These are phyloP conservation scores for Stachybotrys chartarum DNA, from an alignment of 2,329 filamentous ascomycete genomes.

Conservation along the genomic window DNA sequence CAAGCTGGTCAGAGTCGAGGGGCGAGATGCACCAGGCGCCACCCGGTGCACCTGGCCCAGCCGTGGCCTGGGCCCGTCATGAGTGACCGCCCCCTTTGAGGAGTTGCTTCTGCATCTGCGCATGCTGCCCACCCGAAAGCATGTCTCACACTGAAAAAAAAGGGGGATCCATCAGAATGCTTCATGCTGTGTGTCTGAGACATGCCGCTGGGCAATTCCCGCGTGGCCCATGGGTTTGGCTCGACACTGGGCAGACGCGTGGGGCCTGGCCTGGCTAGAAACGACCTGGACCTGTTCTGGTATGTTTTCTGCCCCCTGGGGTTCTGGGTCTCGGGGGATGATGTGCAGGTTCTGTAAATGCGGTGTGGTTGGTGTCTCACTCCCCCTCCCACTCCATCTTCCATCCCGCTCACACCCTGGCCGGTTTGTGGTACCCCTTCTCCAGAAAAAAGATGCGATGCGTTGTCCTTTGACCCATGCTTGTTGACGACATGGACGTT, in stretches of 20 bases:
- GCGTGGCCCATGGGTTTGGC: not conserved
- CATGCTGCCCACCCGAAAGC: not conserved
- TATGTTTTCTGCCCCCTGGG: not conserved
- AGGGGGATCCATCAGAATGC: not conserved
- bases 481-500: constrained; percentile 14
- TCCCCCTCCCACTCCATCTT: constrained; percentile 2
- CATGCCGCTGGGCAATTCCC: not conserved
- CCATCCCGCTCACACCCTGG: constrained; percentile 9
- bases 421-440: not conserved
- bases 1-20: not conserved
- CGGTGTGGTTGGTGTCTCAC: constrained; percentile 10
- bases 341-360: constrained; percentile 18
- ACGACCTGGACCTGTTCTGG: not conserved
- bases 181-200: not conserved
- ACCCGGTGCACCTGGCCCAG: not conserved
- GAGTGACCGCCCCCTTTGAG: not conserved
- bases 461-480: constrained; percentile 10
- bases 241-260: not conserved
- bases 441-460: constrained; percentile 4
- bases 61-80: not conserved
- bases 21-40: not conserved
- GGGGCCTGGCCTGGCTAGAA: not conserved
- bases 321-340: not conserved
- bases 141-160: not conserved
- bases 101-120: not conserved